Base-by-base conservation (phyloP, 148 eudicot genomes). In the Rhododendron mucronatum region DNA sequence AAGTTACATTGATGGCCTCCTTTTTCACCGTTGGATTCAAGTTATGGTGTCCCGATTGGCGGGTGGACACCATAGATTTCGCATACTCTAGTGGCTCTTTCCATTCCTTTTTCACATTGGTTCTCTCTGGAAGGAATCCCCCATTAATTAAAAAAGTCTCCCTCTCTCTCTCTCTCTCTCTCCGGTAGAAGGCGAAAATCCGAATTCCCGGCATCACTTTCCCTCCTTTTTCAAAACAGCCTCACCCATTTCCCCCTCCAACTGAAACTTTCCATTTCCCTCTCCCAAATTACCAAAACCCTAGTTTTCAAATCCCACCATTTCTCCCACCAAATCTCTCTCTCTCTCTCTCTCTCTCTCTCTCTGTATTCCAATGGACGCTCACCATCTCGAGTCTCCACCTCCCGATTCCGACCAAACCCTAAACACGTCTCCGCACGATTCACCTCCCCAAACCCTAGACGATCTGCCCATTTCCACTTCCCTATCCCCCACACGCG, bases 151-250 rank as follows among this genome's bases (percentile, higher is more conserved):
- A 41, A 41, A 41, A 39, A 37, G 41, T 39, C 41, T 39, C 41
- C 5, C 7, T 41, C 44, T 5, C 50, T 47, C 50, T 41, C 44
- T 5, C 50, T 47, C 50, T 47, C 50, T 48, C 13, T 48, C 1
- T 48, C 10, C 13, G 28, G 69, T 21, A 63, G 69, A 8, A 7
- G 69, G 69, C n/a, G 69, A 63, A 63, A 63, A 63, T 63, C 69
- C 30, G 69, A 77, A 83, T 76, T 44, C 77, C 86, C 86, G 79
- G 78, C 69, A 61, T 33, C 37, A 65, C 67, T 87, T 87, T 87
- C 88, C 88, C 86, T 87, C 88, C 85, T n/a, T 59, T 87, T 83
- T 87, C 82, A 83, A 78, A 83, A 83, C 55, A 53, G 11, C n/a
- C 55, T 57, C 2, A 6, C 15, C 21, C n/a, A 23, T 12, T 7